Conservation (phyloP, 345 rosid genomes). For the Populus ilicifolia region DNA sequence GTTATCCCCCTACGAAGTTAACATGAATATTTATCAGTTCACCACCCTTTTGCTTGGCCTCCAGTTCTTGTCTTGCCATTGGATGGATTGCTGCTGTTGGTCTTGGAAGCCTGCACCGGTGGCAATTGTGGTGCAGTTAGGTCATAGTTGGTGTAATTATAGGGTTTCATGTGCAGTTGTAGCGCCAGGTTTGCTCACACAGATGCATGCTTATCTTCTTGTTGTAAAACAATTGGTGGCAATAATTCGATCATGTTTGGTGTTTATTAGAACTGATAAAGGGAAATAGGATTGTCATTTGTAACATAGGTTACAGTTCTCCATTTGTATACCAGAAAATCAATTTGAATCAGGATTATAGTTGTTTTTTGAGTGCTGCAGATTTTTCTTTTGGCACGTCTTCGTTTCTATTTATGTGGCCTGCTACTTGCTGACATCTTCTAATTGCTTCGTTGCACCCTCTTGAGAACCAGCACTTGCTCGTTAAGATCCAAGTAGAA, state of each 20-base stretch:
- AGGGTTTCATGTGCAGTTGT: slow-evolving; percentile 16
- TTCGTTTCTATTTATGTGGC: neutral
- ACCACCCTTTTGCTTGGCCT: neutral
- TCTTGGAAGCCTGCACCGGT: neutral
- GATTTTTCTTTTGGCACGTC: neutral
- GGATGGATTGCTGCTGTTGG: neutral
- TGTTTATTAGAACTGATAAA: slow-evolving; percentile 16
- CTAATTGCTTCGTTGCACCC: neutral
- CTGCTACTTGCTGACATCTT: neutral
- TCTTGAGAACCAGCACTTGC: neutral
- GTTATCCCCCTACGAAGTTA: neutral
- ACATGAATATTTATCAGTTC: neutral
- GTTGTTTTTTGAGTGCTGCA: neutral
- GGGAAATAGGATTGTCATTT: slow-evolving; percentile 9
- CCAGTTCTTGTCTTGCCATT: neutral
- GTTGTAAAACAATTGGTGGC: slow-evolving; percentile 25
- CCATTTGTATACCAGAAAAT: neutral
- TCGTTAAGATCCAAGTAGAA: no score
- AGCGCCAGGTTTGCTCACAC: slow-evolving; percentile 17
- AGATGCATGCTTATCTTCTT: slow-evolving; percentile 18
- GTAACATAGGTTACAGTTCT: slow-evolving; percentile 22
- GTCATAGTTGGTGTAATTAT: slow-evolving; percentile 17
- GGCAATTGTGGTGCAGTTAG: neutral
- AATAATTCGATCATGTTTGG: slow-evolving; percentile 22
- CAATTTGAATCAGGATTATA: neutral